phyloP scores from a whole-genome alignment of 23 red algal species.

The Gracilaria vermiculophylla region DNA sequence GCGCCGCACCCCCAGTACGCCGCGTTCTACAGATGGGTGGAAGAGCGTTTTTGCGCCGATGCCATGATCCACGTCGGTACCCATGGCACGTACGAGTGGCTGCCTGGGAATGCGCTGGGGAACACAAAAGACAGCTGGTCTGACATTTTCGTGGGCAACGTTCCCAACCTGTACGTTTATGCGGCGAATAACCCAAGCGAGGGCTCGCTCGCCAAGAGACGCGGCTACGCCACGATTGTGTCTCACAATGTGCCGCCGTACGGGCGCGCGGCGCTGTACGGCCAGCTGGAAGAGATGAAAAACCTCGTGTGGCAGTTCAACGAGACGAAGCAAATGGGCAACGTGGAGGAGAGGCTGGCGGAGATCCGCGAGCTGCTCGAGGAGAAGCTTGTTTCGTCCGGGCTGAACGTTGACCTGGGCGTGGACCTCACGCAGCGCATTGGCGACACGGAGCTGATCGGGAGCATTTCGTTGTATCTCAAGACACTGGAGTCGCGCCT shows the following conservation, averaged over 20 bases:
- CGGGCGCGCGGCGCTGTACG: constrained; percentile 62
- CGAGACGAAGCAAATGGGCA: constrained; percentile 19
- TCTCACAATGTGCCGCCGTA: constrained; percentile 70
- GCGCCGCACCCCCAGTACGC: constrained; percentile 70
- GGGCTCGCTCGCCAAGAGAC: constrained; percentile 66
- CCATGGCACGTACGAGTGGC: constrained; percentile 71
- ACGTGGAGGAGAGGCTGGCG: neutral
- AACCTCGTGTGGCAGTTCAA: constrained; percentile 56
- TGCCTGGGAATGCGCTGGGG: constrained; percentile 67
- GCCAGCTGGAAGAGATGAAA: constrained; percentile 63
- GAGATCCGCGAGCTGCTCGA: constrained; percentile 25
- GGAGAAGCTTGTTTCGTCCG: constrained; percentile 34
- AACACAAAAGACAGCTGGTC: constrained; percentile 48
- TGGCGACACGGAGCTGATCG: constrained; percentile 17
- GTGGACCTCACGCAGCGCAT: neutral
- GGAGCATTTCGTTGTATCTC: constrained; percentile 7
- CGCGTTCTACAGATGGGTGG: constrained; percentile 71
- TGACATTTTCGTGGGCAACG: constrained; percentile 63
- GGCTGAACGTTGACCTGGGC: constrained; percentile 43
- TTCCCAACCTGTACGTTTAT: constrained; percentile 79
- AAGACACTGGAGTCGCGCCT: constrained; percentile 51
- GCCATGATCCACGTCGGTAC: constrained; percentile 72
- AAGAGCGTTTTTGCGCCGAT: constrained; percentile 35
- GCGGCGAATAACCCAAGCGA: constrained; percentile 77
- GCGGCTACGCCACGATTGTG: constrained; percentile 68